Evolutionary conservation across 768 basidiomycete species (phyloP), one percentile per base, ranked within the genome.

Genomic region (Ramaria sp.): DNA sequence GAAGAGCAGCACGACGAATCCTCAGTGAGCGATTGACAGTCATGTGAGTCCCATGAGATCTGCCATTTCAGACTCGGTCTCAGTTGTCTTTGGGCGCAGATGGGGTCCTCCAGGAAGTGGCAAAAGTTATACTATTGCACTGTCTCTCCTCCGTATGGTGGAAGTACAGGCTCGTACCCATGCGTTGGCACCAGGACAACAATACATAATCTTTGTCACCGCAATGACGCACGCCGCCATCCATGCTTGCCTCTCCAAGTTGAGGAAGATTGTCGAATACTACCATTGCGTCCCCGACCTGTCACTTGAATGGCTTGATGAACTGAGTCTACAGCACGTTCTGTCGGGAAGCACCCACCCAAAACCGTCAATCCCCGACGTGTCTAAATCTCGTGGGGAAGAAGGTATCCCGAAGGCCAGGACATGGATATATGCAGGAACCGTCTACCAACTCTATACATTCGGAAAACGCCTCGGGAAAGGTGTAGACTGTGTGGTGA

Each of bases 211-310:
- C 2, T 77, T 78, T 57, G 66, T 80, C 39, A 78, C 77, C 0
- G 78, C 78, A 2, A 72, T 78, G 67, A 78, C 78, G 0, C 75
- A 80, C 60, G 77, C 77, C 4, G 78, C 78, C 2, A 78, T 80
- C 49, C 73, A 77, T 46, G 78, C 78, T 1, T 75, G 73, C 46
- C 63, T 73, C 41, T 69, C 64, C 51, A 78, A 78, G 60, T 62
- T 78, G n/a, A 51, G 59, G 1, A 62, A 66, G 34, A 65, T 80
- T 12, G 54, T 59, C 30, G 43, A 41, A 6, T 17, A 30, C 15
- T 61, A 62, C 50, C 17, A 27, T n/a, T 60, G 64, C 1, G 74
- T 78, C 20, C 66, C 70, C 1, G 65, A 67, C 2, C 62, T 75
- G 24, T 69, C 72, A 2, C 68, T 63, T 3, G 64, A 66, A 31